These are phyloP conservation scores for Hyphodiscus sp. DNA, from an alignment of 2,329 filamentous ascomycete species.

Conservation along the genomic window DNA sequence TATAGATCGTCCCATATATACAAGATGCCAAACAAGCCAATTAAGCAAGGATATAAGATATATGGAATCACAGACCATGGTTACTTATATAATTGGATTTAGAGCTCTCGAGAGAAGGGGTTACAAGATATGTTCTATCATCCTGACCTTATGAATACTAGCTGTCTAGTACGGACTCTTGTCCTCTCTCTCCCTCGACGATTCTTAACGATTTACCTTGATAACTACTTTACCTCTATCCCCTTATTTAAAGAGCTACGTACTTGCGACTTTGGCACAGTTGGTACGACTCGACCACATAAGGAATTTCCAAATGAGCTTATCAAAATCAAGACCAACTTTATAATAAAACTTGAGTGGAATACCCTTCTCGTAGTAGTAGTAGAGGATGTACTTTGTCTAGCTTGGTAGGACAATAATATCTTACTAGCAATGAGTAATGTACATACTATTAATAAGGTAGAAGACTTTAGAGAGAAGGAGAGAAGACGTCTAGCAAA, in stretches of 20 bases:
- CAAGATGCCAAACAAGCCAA: constrained; percentile 4
- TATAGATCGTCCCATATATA: constrained; percentile 1
- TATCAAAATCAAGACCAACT: neutral
- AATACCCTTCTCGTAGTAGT: constrained; percentile 1
- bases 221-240: neutral
- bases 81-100: constrained; percentile 2
- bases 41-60: neutral
- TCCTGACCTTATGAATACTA: neutral
- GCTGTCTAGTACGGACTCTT: neutral
- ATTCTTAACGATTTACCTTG: neutral
- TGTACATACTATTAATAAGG: neutral
- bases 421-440: neutral
- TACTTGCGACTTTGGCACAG: neutral
- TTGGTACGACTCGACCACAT: neutral
- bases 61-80: neutral
- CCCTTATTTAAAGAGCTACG: neutral
- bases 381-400: neutral
- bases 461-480: neutral
- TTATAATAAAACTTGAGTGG: constrained; percentile 3
- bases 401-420: neutral
- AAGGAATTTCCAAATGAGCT: neutral
- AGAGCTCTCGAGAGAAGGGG: constrained; percentile 1
- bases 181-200: neutral
- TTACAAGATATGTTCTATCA: neutral
- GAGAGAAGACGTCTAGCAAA: neutral